Base-by-base conservation (phyloP, 495 filamentous ascomycete genomes). In the Daldinia caldariorum region DNA sequence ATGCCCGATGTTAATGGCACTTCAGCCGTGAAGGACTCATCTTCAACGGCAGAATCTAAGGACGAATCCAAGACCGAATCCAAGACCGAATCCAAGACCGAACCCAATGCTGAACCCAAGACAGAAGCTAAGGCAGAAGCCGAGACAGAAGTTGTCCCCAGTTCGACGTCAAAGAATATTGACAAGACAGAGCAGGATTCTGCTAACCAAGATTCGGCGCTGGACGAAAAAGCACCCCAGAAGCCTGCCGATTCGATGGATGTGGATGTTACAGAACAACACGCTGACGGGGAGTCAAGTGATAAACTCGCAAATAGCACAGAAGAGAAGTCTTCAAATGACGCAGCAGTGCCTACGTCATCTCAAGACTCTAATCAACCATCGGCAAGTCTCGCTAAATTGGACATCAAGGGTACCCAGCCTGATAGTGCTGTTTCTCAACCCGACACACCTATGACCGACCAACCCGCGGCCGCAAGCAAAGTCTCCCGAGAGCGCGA, bases 401-500 rank as follows among this genome's bases (percentile, higher is more conserved):
- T 78, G 7, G 74, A 76, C n/a, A 75, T 77, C 55, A 71, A 74
- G 43, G 47, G 66, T 31, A 62, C 69, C 7, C 72, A 78, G 38
- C 50, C 71, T 7, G 69, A 71, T 4, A 37, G 61, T 20, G 53
- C 76, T 0, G 67, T 74, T 1, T 49, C 69, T 6, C 70, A 70
- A 8, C 61, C 68, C 3, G 82, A 83, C 38, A 76, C 75, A 4
- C 79, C 77, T 47, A 79, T 80, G 72, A 69, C 78, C 0, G 81
- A 82, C 16, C 66, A 76, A 2, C 67, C 63, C 14, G 16, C 54
- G 22, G 57, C 76, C 0, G 67, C 79, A 0, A 76, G 79, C 2
- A 93, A 93, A 76, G 53, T 89, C 2, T 81, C 88, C 0, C 85
- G 91, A 8, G 90, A 92, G 66, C 89, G 93, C 0, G 92, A 94